Conservation (phyloP, 108 stramenopile species). For the Phaeodactylum tricornutum region DNA sequence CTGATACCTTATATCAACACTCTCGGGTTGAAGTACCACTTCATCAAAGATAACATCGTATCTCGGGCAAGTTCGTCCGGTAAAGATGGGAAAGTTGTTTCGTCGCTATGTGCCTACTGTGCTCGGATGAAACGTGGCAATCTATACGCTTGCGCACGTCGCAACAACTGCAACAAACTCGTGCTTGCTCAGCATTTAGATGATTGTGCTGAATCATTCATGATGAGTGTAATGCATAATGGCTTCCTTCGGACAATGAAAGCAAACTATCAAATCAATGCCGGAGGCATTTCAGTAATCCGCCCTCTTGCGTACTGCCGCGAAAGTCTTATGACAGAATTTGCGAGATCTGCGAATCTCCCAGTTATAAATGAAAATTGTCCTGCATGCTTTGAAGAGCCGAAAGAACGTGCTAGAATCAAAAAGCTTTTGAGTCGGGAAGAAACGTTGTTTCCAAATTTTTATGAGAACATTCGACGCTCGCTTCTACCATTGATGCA, state of each 20-base stretch:
- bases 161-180: slow-evolving; percentile 89
- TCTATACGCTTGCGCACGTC: slow-evolving; percentile 84
- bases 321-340: slow-evolving; percentile 88
- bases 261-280: slow-evolving; percentile 92
- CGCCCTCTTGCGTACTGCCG: slow-evolving; percentile 93
- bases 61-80: slow-evolving; percentile 72
- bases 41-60: slow-evolving; percentile 88
- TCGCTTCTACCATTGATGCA: slow-evolving; percentile 56
- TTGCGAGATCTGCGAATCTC: slow-evolving; percentile 74
- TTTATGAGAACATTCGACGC: slow-evolving; percentile 73
- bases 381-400: slow-evolving; percentile 99
- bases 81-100: slow-evolving; percentile 79
- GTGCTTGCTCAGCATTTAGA: slow-evolving; percentile 97
- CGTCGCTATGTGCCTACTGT: slow-evolving; percentile 92
- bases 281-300: slow-evolving; percentile 90
- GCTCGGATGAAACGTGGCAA: slow-evolving; percentile 98
- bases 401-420: slow-evolving; percentile 94
- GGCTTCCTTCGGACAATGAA: slow-evolving; percentile 96
- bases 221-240: slow-evolving; percentile 98
- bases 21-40: slow-evolving; percentile 95
- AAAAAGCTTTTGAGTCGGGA: slow-evolving; percentile 91
- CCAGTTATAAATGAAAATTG: slow-evolving; percentile 99
- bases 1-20: slow-evolving; percentile 88
- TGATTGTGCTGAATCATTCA: slow-evolving; percentile 94
- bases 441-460: slow-evolving; percentile 80